A percentile compares a stretch with the other conserved stretches of the same genome.
Evolutionary conservation across 148 eudicot genomes (phyloP).

Genomic region (Dianthus caryophyllus): DNA sequence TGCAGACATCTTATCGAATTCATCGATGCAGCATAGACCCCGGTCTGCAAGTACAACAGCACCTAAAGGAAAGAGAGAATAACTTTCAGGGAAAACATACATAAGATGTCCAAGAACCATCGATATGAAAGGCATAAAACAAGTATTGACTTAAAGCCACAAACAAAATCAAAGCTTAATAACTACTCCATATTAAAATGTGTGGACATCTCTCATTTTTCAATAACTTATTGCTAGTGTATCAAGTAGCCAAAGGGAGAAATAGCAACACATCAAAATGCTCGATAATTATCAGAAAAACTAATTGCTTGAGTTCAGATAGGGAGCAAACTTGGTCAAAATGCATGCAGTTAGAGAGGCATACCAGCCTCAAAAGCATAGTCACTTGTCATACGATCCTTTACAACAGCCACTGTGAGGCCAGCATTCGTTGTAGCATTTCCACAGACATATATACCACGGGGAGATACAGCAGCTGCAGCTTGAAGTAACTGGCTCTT

Average conservation of each 20-base stretch:
- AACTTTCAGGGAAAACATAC: slow-evolving; percentile 11
- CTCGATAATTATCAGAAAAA: not conserved
- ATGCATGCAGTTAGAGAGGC: slow-evolving; percentile 17
- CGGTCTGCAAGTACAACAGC: slow-evolving; percentile 98
- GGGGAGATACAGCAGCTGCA: slow-evolving; percentile 93
- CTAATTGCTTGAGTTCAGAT: slow-evolving; percentile 6
- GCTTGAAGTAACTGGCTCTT: slow-evolving; percentile 98
- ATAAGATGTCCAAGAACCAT: not conserved
- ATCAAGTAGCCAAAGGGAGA: not conserved
- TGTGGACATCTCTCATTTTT: no score
- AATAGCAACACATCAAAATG: not conserved
- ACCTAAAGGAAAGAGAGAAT: slow-evolving; percentile 39
- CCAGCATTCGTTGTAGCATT: slow-evolving; percentile 99
- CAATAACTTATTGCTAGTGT: no score
- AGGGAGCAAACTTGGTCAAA: not conserved
- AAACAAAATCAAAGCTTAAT: no score
- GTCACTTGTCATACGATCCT: slow-evolving; percentile 90
- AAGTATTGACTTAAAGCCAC: not conserved
- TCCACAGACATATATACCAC: slow-evolving; percentile 97
- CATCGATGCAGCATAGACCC: slow-evolving; percentile 96
- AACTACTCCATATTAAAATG: no score
- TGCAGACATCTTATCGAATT: slow-evolving; percentile 99
- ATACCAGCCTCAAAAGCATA: slow-evolving; percentile 98
- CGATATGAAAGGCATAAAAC: not conserved
- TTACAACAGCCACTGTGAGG: slow-evolving; percentile 96